Evolutionary conservation across 805 yeast species (phyloP).

Genomic region (Ogataea parapolymorpha): DNA sequence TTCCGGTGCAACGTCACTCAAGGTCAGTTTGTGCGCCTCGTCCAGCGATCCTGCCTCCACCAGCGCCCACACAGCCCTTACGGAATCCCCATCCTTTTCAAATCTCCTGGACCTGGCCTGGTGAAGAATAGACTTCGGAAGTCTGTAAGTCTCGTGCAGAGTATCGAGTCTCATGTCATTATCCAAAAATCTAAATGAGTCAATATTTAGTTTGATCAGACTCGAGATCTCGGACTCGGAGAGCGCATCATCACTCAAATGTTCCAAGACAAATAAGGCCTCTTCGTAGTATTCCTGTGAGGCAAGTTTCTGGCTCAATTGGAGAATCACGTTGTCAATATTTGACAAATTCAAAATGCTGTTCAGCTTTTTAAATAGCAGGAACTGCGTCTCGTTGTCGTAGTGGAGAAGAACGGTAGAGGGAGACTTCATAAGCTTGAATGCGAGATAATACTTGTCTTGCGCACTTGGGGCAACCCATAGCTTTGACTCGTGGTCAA

Average conservation of each 20-base stretch:
- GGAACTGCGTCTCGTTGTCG: conserved; percentile 23
- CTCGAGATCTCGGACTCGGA: conserved; percentile 41
- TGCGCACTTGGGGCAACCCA: conserved; percentile 9
- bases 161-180: conserved; percentile 32
- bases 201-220: conserved; percentile 35
- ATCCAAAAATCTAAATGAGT: conserved; percentile 28
- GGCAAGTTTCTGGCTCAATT: conserved; percentile 51
- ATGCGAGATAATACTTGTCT: conserved; percentile 14
- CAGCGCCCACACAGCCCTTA: conserved; percentile 59
- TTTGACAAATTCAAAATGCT: conserved; percentile 14
- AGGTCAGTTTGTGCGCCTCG: conserved; percentile 61
- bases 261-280: conserved; percentile 61
- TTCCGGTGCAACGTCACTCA: conserved; percentile 66
- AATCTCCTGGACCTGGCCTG: conserved; percentile 61
- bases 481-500: conserved; percentile 8
- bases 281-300: conserved; percentile 49
- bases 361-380: conserved; percentile 27
- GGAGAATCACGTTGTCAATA: conserved; percentile 21
- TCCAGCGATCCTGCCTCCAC: conserved; percentile 56
- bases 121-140: conserved; percentile 48
- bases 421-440: conserved; percentile 16
- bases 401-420: conserved; percentile 11
- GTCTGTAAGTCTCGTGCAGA: conserved; percentile 37
- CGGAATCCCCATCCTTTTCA: conserved; percentile 45
- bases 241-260: conserved; percentile 45